These are phyloP conservation scores for Penicillium psychrofluorescens DNA, from an alignment of 495 filamentous ascomycete genomes.

Conservation along the genomic window DNA sequence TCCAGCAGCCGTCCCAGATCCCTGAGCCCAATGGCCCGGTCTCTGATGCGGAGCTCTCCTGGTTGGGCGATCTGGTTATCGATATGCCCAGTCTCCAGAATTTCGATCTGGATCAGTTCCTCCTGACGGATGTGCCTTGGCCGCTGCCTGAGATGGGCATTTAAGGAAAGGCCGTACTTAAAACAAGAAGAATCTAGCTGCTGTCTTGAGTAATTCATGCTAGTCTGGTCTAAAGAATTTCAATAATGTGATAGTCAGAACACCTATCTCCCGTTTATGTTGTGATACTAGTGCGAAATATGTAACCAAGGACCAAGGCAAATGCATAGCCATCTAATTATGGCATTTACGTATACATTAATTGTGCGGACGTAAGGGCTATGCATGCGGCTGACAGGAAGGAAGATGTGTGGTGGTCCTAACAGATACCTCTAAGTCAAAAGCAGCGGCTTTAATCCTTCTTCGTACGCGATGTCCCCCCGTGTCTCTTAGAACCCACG, in stretches of 20 bases:
- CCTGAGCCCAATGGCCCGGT: conserved; percentile 1
- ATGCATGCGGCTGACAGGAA: too few species aligned
- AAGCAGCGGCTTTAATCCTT: conserved; percentile 8
- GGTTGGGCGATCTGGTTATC: conserved; percentile 38
- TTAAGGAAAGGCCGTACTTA: conserved; percentile 1
- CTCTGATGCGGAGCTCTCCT: conserved; percentile 27
- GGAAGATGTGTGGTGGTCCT: too few species aligned
- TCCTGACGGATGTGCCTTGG: conserved; percentile 25
- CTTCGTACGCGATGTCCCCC: conserved; percentile 11
- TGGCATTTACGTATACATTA: too few species aligned
- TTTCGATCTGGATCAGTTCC: conserved; percentile 36
- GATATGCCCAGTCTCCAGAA: conserved; percentile 40
- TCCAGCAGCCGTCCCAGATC: conserved; percentile 1
- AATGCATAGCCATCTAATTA: too few species aligned
- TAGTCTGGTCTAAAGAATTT: too few species aligned
- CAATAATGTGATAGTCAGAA: too few species aligned
- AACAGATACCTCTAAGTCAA: neutral
- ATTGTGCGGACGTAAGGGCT: too few species aligned
- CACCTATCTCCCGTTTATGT: too few species aligned
- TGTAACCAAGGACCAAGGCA: too few species aligned
- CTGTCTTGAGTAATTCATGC: neutral
- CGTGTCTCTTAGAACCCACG: neutral
- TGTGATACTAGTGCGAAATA: too few species aligned
- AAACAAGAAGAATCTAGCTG: neutral
- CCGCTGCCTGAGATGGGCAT: conserved; percentile 25